A percentile compares a stretch with the other conserved stretches of the same genome.
Evolutionary conservation across 306 rosid species (phyloP).

Genomic region (Trifolium repens): DNA sequence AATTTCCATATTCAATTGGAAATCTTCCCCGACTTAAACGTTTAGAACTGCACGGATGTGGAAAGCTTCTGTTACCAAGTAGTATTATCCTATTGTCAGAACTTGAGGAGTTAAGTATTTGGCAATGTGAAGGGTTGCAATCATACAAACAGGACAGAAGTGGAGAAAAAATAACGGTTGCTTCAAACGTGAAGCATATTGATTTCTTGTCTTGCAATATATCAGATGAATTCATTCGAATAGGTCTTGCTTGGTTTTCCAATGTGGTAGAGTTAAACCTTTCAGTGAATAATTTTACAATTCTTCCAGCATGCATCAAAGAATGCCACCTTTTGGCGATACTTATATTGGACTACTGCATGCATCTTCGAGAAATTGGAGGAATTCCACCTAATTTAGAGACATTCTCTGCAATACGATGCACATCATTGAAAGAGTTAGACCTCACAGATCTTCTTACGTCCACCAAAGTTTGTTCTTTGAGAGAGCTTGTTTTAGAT

Average conservation of each 20-base stretch:
- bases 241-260: background rate
- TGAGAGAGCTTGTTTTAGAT: constrained; percentile 1
- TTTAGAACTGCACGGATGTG: background rate
- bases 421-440: constrained; percentile 16
- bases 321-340: background rate
- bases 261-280: background rate
- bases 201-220: constrained; percentile 12
- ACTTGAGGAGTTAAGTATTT: constrained; percentile 15
- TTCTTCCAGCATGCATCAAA: constrained; percentile 3
- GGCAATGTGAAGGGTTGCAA: constrained; percentile 13
- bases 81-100: background rate
- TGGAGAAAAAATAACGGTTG: background rate
- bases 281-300: background rate
- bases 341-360: background rate
- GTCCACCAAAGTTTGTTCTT: background rate
- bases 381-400: constrained; percentile 23
- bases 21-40: background rate
- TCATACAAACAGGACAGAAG: background rate
- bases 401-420: constrained; percentile 5
- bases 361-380: constrained; percentile 1
- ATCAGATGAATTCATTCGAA: background rate
- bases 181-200: background rate
- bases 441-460: background rate
- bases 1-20: constrained; percentile 6
- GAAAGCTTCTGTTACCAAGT: constrained; percentile 15